phyloP scores from a whole-genome alignment of 495 filamentous ascomycete species.

The Pseudomonodictys pantanalensis region DNA sequence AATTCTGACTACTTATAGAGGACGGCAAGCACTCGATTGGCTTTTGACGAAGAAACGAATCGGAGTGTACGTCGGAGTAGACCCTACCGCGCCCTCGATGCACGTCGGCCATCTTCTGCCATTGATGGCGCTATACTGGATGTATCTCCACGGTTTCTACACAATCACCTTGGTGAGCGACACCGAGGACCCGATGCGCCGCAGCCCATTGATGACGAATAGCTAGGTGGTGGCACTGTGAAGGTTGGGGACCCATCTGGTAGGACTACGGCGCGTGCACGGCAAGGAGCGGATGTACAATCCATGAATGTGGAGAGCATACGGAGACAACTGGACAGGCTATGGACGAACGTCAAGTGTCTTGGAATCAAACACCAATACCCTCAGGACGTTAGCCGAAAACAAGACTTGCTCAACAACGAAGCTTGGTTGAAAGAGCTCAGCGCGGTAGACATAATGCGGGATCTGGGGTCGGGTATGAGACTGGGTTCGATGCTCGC shows the following conservation, averaged over 20 bases:
- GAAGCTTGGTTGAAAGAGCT: conserved; percentile 71
- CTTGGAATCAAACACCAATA: conserved; percentile 63
- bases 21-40: conserved; percentile 55
- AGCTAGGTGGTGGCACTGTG: conserved; percentile 55
- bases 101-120: conserved; percentile 92
- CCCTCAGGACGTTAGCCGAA: conserved; percentile 24
- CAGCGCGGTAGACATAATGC: conserved; percentile 68
- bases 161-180: conserved; percentile 63
- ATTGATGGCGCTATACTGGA: conserved; percentile 91
- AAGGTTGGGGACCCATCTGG: conserved; percentile 86
- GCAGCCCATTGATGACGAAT: not conserved
- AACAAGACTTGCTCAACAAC: conserved; percentile 71
- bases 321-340: conserved; percentile 71
- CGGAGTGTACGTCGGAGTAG: conserved; percentile 84
- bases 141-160: conserved; percentile 78
- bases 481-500: conserved; percentile 82
- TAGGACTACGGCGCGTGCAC: conserved; percentile 63
- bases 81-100: conserved; percentile 86
- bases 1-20: conserved; percentile 9
- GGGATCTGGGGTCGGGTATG: conserved; percentile 65
- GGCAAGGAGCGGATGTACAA: conserved; percentile 52
- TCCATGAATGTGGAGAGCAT: conserved; percentile 72
- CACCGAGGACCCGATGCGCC: not conserved
- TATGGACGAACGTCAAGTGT: conserved; percentile 68
- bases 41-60: conserved; percentile 67